Conservation (phyloP, 2,329 filamentous ascomycete species). For the Venturia oleaginea region DNA sequence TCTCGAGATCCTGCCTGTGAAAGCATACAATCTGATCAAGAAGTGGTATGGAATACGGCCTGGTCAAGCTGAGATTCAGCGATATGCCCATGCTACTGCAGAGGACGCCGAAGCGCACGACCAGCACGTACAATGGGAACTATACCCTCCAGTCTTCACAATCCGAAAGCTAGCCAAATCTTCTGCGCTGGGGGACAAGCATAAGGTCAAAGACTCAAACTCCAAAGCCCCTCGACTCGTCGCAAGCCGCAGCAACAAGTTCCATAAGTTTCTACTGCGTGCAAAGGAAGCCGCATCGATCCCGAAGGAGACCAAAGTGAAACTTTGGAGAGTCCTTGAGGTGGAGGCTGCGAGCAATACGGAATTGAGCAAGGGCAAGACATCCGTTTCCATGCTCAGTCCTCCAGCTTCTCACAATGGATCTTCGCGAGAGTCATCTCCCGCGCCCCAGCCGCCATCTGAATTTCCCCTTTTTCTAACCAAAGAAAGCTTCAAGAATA, state of each 20-base stretch:
- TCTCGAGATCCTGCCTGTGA: slow-evolving; percentile 66
- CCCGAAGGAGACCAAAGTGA: slow-evolving; percentile 61
- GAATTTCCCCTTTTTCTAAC: slow-evolving; percentile 47
- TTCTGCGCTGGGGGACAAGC: neutral
- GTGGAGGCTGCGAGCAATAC: slow-evolving; percentile 28
- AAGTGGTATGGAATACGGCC: slow-evolving; percentile 72
- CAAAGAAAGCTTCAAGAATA: slow-evolving; percentile 50
- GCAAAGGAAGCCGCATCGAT: slow-evolving; percentile 63
- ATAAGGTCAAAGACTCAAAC: slow-evolving; percentile 22
- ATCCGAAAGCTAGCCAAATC: slow-evolving; percentile 60
- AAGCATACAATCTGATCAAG: slow-evolving; percentile 73
- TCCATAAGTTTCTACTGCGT: slow-evolving; percentile 65
- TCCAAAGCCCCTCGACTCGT: slow-evolving; percentile 55
- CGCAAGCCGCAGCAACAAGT: slow-evolving; percentile 60
- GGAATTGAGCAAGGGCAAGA: slow-evolving; percentile 21
- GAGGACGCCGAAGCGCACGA: slow-evolving; percentile 35
- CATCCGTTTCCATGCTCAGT: slow-evolving; percentile 28
- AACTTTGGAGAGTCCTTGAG: slow-evolving; percentile 59
- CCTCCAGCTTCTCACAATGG: slow-evolving; percentile 29
- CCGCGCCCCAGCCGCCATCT: slow-evolving; percentile 35
- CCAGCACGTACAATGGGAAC: slow-evolving; percentile 69
- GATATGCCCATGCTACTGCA: slow-evolving; percentile 69
- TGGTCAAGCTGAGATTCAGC: slow-evolving; percentile 61
- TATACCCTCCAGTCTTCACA: slow-evolving; percentile 75
- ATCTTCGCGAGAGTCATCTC: slow-evolving; percentile 34